Evolutionary conservation across 176 grass and related monocot genomes (phyloP).

Genomic region (Musa acuminata): DNA sequence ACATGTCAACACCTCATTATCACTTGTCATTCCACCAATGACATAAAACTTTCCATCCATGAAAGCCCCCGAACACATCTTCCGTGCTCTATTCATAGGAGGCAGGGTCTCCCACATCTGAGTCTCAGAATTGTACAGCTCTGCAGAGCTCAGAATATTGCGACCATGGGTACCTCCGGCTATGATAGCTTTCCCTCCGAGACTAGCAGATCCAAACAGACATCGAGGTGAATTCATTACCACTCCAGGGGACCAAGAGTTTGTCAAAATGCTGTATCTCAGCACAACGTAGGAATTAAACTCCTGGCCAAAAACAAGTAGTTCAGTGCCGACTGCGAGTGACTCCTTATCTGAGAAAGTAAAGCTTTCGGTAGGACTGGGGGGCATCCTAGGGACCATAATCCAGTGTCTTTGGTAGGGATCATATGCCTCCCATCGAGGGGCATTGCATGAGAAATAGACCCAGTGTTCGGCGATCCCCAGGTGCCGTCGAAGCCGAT

Average conservation of each 20-base stretch:
- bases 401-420: constrained; percentile 73
- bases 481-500: constrained; percentile 49
- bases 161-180: constrained; percentile 65
- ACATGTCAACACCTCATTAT: constrained; percentile 50
- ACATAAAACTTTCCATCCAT: constrained; percentile 94
- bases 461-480: constrained; percentile 75
- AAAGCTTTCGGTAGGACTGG: constrained; percentile 58
- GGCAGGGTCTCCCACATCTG: constrained; percentile 63
- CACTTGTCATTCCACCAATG: constrained; percentile 60
- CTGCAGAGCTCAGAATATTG: constrained; percentile 64
- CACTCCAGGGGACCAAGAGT: constrained; percentile 63
- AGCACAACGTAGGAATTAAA: constrained; percentile 52
- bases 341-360: constrained; percentile 94
- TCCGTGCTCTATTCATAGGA: constrained; percentile 64
- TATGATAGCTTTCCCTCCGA: constrained; percentile 64
- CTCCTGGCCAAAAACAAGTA: constrained; percentile 77
- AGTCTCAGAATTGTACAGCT: constrained; percentile 78
- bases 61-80: constrained; percentile 92
- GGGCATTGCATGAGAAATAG: constrained; percentile 90
- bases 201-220: constrained; percentile 89
- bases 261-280: constrained; percentile 82
- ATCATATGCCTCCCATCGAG: constrained; percentile 84
- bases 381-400: constrained; percentile 71
- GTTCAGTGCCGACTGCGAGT: constrained; percentile 77
- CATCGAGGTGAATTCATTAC: constrained; percentile 77